A percentile compares a stretch with the other conserved stretches of the same genome.
phyloP scores from a whole-genome alignment of 345 rosid genomes.

The Bruguiera parviflora region DNA sequence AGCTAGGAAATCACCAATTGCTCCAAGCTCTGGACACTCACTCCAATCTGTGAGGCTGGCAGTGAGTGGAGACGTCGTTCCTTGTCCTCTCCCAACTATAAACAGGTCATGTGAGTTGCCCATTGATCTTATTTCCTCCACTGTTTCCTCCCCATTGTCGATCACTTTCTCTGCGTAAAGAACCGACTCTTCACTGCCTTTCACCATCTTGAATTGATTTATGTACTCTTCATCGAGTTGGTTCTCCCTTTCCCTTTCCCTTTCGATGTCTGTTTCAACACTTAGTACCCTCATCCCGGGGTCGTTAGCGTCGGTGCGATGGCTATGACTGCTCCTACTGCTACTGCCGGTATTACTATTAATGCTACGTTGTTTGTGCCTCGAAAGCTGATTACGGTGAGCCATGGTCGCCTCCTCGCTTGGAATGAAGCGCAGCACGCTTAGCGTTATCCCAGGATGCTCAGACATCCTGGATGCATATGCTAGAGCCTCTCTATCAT shows the following conservation, averaged over 20 bases:
- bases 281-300: slow-evolving; percentile 10
- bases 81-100: slow-evolving; percentile 90
- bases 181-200: slow-evolving; percentile 38
- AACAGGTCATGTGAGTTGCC: slow-evolving; percentile 70
- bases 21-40: slow-evolving; percentile 95
- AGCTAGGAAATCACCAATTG: slow-evolving; percentile 87
- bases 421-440: slow-evolving; percentile 53
- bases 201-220: slow-evolving; percentile 48
- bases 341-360: no score
- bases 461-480: slow-evolving; percentile 84
- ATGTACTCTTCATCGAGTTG: slow-evolving; percentile 56
- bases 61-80: slow-evolving; percentile 62
- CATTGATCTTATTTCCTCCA: slow-evolving; percentile 62
- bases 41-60: slow-evolving; percentile 98
- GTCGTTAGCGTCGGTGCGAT: background rate
- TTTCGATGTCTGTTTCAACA: slow-evolving; percentile 27
- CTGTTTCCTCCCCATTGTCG: slow-evolving; percentile 83
- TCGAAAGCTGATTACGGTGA: no score
- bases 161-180: slow-evolving; percentile 49
- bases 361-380: no score
- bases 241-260: slow-evolving; percentile 42
- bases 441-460: slow-evolving; percentile 58
- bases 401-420: slow-evolving; percentile 34
- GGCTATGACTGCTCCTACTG: no score
- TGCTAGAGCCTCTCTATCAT: slow-evolving; percentile 82